Percentiles rank a stretch among this genome's conserved stretches.
Evolutionary conservation across 2,329 filamentous ascomycete species (phyloP).

Genomic region (Calycina marina): DNA sequence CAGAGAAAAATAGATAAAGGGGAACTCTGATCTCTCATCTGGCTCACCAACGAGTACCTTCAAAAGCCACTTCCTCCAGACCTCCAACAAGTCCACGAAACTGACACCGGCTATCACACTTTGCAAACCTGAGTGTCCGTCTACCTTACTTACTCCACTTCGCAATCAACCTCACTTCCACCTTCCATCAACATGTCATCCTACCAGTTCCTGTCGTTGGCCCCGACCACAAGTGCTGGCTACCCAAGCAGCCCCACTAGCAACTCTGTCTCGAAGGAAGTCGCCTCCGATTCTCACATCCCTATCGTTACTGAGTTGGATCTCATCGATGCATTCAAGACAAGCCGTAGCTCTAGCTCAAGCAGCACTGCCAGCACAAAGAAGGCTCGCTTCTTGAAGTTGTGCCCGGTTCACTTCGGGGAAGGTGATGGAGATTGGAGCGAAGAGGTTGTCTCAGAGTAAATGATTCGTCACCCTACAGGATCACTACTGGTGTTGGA

Average conservation of each 20-base stretch:
- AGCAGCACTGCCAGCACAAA: constrained; percentile 5
- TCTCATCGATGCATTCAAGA: too few relatives aligned
- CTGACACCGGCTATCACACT: too few relatives aligned
- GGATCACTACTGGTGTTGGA: too few relatives aligned
- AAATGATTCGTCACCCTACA: too few relatives aligned
- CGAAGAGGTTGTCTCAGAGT: constrained; percentile 15
- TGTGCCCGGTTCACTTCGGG: constrained; percentile 18
- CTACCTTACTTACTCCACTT: too few relatives aligned
- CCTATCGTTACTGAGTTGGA: constrained; percentile 1
- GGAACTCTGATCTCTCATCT: too few relatives aligned
- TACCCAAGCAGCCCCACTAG: constrained; percentile 10
- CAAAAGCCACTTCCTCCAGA: too few relatives aligned
- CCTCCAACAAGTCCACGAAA: too few relatives aligned
- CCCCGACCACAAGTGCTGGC: constrained; percentile 15
- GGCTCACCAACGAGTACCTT: too few relatives aligned
- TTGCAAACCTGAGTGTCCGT: too few relatives aligned
- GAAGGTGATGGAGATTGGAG: constrained; percentile 17
- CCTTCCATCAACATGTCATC: not conserved
- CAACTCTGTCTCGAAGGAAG: not conserved
- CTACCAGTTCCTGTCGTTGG: constrained; percentile 16
- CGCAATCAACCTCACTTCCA: not conserved
- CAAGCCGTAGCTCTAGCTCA: constrained; percentile 10
- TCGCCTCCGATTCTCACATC: not conserved
- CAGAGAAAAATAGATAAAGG: too few relatives aligned
- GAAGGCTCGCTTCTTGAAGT: constrained; percentile 15